Evolutionary conservation across 306 rosid species (phyloP), one percentile per base, ranked within the genome.

Genomic region (Dryas alaskensis): DNA sequence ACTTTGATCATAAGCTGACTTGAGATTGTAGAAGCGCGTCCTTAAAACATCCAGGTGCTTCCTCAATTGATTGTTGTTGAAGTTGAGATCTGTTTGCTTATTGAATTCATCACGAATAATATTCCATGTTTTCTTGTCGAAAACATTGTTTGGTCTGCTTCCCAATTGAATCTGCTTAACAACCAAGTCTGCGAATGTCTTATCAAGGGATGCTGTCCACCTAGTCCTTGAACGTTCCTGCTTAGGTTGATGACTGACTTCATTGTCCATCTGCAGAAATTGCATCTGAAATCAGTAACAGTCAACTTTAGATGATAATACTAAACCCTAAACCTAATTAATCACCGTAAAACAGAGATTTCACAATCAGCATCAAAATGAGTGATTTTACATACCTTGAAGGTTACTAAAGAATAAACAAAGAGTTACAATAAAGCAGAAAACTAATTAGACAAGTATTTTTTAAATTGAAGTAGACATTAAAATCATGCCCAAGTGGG

Each of bases 31-130:
- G 80, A 86, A 92, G 78, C 96, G 93, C 0, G 92, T 88, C 64
- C 98, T 87, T 73, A 92, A 84, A 83, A 92, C 96, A 81, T 90
- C 96, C 73, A 92, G 79, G 82, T 92, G 96, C 87, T 92, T 92
- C 88, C 97, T 83, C 87, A 92, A 69, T 73, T 92, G 97, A 77
- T 92, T 92, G 69, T 90, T 92, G 63, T 90, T 92, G 91, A 92
- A 92, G 78, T 81, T 90, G 75, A 92, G 94, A 62, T 90, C 88
- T 3, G 98, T 90, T 80, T 85, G 81, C 83, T 74, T 80, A 39
- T 92, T 92, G 62, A 88, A 88, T 75, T 92, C 96, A 55, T 88
- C 94, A 7, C 98, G 92, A 71, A 90, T 90, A 76, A 66, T 81
- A 76, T 85, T 92, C 94, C 98, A 88, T 2, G 98, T 88, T 74